These are phyloP conservation scores for Anthracocystis setariae DNA, from an alignment of 1,284 basidiomycete species.

Conservation along the genomic window DNA sequence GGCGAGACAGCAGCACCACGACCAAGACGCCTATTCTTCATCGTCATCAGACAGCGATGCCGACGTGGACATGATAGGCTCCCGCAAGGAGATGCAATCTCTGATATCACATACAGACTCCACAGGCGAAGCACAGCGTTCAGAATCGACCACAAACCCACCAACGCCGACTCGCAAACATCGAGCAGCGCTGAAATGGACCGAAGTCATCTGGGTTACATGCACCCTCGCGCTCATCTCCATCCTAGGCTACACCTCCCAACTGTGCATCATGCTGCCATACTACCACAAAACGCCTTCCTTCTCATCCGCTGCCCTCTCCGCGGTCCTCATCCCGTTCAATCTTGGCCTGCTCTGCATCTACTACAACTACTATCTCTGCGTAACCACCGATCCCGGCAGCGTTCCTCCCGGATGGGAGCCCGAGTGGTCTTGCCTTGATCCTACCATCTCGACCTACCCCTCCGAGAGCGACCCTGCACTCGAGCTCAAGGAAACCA, in stretches of 20 bases:
- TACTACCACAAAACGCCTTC: conserved; percentile 54
- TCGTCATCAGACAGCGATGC: conserved; percentile 32
- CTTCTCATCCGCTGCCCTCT: conserved; percentile 72
- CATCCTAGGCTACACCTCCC: conserved; percentile 56
- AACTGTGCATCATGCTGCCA: conserved; percentile 58
- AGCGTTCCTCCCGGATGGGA: conserved; percentile 56
- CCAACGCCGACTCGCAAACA: conserved; percentile 3
- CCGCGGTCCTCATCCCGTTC: conserved; percentile 82
- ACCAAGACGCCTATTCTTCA: conserved; percentile 20
- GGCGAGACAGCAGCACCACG: background rate
- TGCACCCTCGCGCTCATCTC: conserved; percentile 42
- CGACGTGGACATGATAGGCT: conserved; percentile 3
- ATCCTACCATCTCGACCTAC: conserved; percentile 6
- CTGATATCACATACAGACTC: conserved; percentile 3
- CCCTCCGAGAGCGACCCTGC: conserved; percentile 1
- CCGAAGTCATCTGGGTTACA: conserved; percentile 42
- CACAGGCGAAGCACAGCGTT: background rate
- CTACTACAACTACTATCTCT: conserved; percentile 61
- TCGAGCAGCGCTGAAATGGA: conserved; percentile 36
- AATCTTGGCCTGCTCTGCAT: conserved; percentile 73
- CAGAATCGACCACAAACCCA: background rate
- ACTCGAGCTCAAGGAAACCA: conserved; percentile 37
- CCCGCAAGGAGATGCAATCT: conserved; percentile 1
- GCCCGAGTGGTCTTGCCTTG: conserved; percentile 52
- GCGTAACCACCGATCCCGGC: conserved; percentile 55